Conservation (phyloP, 768 basidiomycete species). For the Boletus pseudopeckii region DNA sequence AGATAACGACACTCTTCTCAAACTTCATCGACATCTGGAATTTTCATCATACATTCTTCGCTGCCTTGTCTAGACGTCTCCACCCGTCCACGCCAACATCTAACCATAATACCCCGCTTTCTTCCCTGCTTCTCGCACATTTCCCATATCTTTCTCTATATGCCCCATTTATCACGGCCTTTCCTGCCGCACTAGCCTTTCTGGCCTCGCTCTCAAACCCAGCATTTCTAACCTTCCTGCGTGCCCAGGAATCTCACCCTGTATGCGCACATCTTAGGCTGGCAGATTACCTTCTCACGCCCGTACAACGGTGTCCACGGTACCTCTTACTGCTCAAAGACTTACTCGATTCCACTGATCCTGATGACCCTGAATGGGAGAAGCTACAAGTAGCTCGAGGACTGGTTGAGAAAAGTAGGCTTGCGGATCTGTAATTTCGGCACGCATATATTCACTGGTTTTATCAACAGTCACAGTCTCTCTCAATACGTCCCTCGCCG, state of each 20-base stretch:
- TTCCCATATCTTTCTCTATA: constrained; percentile 88
- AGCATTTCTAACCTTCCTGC: constrained; percentile 62
- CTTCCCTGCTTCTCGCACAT: constrained; percentile 68
- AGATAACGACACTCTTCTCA: constrained; percentile 74
- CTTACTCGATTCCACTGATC: constrained; percentile 62
- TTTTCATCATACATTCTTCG: constrained; percentile 71
- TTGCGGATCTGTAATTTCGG: background rate
- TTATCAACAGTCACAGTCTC: constrained; percentile 60
- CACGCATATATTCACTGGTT: constrained; percentile 6
- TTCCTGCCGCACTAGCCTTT: constrained; percentile 60
- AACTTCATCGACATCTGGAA: constrained; percentile 94
- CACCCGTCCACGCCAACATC: constrained; percentile 20
- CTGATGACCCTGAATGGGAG: constrained; percentile 63
- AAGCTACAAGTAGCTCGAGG: constrained; percentile 57
- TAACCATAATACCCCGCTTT: constrained; percentile 41
- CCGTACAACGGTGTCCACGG: constrained; percentile 85
- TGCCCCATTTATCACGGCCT: constrained; percentile 79
- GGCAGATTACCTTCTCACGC: constrained; percentile 81
- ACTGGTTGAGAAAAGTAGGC: constrained; percentile 73
- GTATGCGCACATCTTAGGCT: constrained; percentile 72
- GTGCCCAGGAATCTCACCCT: constrained; percentile 62
- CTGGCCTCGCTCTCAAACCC: constrained; percentile 49
- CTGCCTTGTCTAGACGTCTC: constrained; percentile 49
- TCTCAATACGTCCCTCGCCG: constrained; percentile 74
- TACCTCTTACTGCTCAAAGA: constrained; percentile 84